Conservation (phyloP, 257 asterid species). For the Scutellaria minor region DNA sequence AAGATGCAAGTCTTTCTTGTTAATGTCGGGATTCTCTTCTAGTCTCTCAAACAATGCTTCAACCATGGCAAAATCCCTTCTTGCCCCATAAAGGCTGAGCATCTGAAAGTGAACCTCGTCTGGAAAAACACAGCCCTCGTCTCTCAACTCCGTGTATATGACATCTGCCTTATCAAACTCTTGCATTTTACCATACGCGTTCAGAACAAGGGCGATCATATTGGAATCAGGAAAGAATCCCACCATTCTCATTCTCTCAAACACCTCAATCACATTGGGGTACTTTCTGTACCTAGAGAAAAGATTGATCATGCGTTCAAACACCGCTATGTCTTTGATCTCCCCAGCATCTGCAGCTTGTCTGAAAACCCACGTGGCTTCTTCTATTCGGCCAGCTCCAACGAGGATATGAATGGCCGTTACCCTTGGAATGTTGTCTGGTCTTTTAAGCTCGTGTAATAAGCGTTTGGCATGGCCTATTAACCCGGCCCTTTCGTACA, state of each 20-base stretch:
- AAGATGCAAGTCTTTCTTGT: conserved; percentile 80
- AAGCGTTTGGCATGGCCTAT: conserved; percentile 86
- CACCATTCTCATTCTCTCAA: conserved; percentile 69
- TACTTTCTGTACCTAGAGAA: conserved; percentile 70
- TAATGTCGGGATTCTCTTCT: conserved; percentile 60
- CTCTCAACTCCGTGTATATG: conserved; percentile 69
- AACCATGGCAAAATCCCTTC: conserved; percentile 67
- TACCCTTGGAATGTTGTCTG: conserved; percentile 88
- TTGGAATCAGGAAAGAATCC: conserved; percentile 77
- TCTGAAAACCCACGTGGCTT: conserved; percentile 94
- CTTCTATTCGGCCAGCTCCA: conserved; percentile 88
- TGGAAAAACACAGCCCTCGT: conserved; percentile 74
- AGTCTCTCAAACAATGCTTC: conserved; percentile 62
- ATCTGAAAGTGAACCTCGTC: conserved; percentile 92
- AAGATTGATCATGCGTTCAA: conserved; percentile 69
- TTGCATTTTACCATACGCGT: conserved; percentile 77
- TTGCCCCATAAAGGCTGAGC: conserved; percentile 75
- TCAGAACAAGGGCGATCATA: conserved; percentile 67
- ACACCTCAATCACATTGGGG: conserved; percentile 79
- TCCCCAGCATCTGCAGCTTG: conserved; percentile 81
- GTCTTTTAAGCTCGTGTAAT: conserved; percentile 76
- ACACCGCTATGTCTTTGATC: conserved; percentile 69
- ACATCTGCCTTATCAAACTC: conserved; percentile 73
- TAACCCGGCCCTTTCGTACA: conserved; percentile 88
- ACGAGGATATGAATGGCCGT: conserved; percentile 80